A percentile compares a stretch with the other conserved stretches of the same genome.
Evolutionary conservation across 2,329 filamentous ascomycete species (phyloP).

Genomic region (Berkeleyomyces rouxiae): DNA sequence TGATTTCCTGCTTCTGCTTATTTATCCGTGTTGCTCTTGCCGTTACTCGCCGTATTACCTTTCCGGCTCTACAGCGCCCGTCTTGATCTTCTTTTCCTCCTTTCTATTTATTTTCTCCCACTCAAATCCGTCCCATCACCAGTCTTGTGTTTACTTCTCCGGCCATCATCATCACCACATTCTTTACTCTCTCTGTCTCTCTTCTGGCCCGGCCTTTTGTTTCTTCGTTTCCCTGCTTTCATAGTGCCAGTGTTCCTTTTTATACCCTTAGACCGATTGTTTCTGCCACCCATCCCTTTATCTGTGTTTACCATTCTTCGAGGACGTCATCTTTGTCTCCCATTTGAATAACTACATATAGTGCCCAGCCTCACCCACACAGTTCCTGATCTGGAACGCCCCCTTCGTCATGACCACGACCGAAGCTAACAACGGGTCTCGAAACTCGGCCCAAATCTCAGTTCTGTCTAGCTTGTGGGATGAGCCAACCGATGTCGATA

Average conservation of each 20-base stretch:
- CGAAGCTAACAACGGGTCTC: not conserved
- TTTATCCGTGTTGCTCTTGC: not conserved
- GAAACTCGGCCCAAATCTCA: constrained; percentile 13
- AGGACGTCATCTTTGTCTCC: not conserved
- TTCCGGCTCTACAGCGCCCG: not conserved
- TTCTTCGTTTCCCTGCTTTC: not conserved
- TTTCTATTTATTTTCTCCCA: not conserved
- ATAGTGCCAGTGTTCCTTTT: not conserved
- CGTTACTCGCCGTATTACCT: not conserved
- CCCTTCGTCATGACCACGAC: not conserved
- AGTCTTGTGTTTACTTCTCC: constrained; percentile 13
- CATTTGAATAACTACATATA: not conserved
- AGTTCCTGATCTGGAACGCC: not conserved
- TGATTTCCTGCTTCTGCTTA: not conserved
- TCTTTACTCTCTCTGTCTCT: constrained; percentile 1
- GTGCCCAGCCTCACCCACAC: not conserved
- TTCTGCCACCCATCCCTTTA: constrained; percentile 1
- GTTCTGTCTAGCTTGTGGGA: constrained; percentile 14
- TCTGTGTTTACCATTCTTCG: not conserved
- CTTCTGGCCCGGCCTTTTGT: not conserved
- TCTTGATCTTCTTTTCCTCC: not conserved
- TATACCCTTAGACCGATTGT: constrained; percentile 3
- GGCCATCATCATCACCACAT: constrained; percentile 3
- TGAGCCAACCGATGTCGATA: constrained; percentile 3
- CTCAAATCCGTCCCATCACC: constrained; percentile 5